A percentile compares a stretch with the other conserved stretches of the same genome.
phyloP scores from a whole-genome alignment of 2,329 filamentous ascomycete species.

The Sporothrix protearum region DNA sequence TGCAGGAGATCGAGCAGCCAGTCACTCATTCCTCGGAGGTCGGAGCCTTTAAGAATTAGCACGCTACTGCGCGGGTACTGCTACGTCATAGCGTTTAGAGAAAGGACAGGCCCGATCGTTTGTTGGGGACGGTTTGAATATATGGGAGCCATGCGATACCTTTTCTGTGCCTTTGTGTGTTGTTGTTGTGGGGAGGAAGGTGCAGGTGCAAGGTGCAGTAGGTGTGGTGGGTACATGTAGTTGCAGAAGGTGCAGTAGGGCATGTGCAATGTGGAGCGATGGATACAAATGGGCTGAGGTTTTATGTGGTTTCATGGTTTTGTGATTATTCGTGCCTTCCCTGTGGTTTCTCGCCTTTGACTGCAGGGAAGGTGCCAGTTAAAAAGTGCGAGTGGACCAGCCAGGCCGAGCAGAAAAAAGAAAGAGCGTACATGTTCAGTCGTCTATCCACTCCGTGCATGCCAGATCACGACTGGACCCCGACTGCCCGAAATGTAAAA shows the following conservation, averaged over 20 bases:
- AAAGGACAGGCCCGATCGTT: not conserved
- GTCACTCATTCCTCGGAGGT: not conserved
- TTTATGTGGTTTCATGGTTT: not conserved
- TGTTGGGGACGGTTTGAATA: not conserved
- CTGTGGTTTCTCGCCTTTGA: not conserved
- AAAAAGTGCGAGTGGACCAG: not conserved
- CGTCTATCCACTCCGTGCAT: not conserved
- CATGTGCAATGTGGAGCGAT: constrained; percentile 2
- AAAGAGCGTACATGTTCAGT: not conserved
- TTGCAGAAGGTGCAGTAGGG: not conserved
- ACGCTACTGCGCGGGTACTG: constrained; percentile 9
- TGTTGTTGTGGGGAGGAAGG: constrained; percentile 9
- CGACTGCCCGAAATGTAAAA: not conserved
- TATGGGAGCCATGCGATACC: not conserved
- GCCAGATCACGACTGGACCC: constrained; percentile 13
- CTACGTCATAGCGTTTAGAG: constrained; percentile 15
- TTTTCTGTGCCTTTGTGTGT: not conserved
- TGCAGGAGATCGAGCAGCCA: not conserved
- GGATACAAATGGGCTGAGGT: not conserved
- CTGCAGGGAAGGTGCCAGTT: not conserved
- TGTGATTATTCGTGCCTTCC: not conserved
- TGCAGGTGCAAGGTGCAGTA: not conserved
- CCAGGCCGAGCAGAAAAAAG: not conserved
- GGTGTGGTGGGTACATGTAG: too few species aligned
- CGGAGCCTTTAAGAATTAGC: not conserved